These are phyloP conservation scores for Phytophthora litchii DNA, from an alignment of 352 stramenopile species.

Conservation along the genomic window DNA sequence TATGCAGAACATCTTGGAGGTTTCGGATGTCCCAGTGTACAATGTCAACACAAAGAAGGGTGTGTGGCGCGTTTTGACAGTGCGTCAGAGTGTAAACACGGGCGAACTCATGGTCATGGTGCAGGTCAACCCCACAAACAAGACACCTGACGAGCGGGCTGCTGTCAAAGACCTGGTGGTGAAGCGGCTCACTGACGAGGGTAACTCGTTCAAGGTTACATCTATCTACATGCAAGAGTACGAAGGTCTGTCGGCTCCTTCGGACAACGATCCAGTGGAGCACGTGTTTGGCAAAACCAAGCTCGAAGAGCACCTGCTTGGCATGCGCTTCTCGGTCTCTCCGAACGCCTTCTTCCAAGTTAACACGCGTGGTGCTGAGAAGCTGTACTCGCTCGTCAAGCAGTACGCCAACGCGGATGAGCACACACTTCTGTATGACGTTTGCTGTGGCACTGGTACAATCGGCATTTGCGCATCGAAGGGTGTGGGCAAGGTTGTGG, in stretches of 20 bases:
- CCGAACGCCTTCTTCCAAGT: conserved; percentile 96
- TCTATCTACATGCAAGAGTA: conserved; percentile 95
- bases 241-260: conserved; percentile 86
- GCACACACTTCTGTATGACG: conserved; percentile 95
- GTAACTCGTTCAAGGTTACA: conserved; percentile 64
- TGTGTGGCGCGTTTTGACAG: conserved; percentile 81
- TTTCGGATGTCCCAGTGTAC: conserved; percentile 69
- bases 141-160: conserved; percentile 41
- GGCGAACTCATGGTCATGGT: conserved; percentile 81
- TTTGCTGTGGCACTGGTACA: conserved; percentile 98
- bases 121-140: conserved; percentile 64
- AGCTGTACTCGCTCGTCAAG: conserved; percentile 96
- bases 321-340: conserved; percentile 91
- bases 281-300: conserved; percentile 70
- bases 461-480: conserved; percentile 96
- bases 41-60: conserved; percentile 69
- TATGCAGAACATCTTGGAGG: conserved; percentile 69
- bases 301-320: conserved; percentile 88
- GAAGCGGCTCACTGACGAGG: conserved; percentile 47
- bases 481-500: conserved; percentile 76
- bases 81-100: conserved; percentile 70
- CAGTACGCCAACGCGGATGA: conserved; percentile 76
- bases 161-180: conserved; percentile 52
- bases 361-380: conserved; percentile 95
- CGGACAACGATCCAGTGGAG: conserved; percentile 88